These are phyloP conservation scores for Endotrypanum monterogeii DNA, from an alignment of 208 protist species.

Conservation along the genomic window DNA sequence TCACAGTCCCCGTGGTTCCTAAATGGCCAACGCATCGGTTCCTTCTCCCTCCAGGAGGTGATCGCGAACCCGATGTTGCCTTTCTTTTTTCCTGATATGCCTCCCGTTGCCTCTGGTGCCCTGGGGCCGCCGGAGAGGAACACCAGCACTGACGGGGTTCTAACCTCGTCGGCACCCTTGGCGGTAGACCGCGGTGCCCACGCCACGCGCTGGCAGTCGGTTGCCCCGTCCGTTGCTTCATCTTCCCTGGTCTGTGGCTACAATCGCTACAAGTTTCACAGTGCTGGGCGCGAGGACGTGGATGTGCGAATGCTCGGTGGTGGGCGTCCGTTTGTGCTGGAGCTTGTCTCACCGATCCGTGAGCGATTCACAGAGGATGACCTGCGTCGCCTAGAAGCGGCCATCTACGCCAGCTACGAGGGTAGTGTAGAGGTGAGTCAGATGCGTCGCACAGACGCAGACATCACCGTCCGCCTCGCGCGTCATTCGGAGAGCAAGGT, in stretches of 20 bases:
- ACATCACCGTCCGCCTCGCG: slow-evolving; percentile 77
- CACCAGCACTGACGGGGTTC: neutral
- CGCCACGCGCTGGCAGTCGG: slow-evolving; percentile 35
- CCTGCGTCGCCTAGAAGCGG: slow-evolving; percentile 37
- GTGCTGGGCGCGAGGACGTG: slow-evolving; percentile 94
- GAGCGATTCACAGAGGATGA: slow-evolving; percentile 60
- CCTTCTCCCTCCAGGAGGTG: slow-evolving; percentile 85
- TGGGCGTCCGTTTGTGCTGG: slow-evolving; percentile 93
- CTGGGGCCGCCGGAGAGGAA: slow-evolving; percentile 9
- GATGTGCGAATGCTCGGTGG: slow-evolving; percentile 95
- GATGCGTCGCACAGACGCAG: slow-evolving; percentile 60
- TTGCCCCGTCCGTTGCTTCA: slow-evolving; percentile 29
- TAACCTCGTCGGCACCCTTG: neutral
- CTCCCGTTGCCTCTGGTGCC: slow-evolving; percentile 21
- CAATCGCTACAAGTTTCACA: slow-evolving; percentile 91
- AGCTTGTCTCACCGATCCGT: slow-evolving; percentile 75
- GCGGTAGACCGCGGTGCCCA: slow-evolving; percentile 28
- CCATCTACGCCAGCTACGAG: slow-evolving; percentile 62
- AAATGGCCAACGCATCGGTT: slow-evolving; percentile 69
- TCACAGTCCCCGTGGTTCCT: slow-evolving; percentile 91
- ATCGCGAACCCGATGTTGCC: slow-evolving; percentile 78
- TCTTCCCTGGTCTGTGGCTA: slow-evolving; percentile 64
- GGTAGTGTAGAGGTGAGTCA: slow-evolving; percentile 69
- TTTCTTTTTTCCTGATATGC: slow-evolving; percentile 82
- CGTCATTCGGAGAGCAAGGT: slow-evolving; percentile 88